phyloP scores from a whole-genome alignment of 176 grass and related monocot genomes.

The Saccharum officinarum region DNA sequence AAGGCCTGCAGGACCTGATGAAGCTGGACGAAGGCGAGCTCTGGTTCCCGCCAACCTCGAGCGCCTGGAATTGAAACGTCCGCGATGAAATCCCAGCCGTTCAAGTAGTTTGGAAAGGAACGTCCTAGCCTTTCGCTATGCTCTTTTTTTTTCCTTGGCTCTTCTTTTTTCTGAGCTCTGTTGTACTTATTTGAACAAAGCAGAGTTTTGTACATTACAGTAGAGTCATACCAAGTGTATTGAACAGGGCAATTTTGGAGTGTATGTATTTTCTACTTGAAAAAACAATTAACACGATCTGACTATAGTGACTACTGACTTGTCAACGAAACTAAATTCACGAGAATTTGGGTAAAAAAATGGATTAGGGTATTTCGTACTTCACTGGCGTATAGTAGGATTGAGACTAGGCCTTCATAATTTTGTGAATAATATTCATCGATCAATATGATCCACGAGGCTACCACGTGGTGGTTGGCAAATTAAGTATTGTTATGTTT shows the following conservation, averaged over 20 bases:
- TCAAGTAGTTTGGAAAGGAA: conserved; percentile 3
- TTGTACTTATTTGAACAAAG: conserved; percentile 42
- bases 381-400: neutral
- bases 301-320: neutral
- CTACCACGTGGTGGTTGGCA: neutral
- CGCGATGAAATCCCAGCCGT: conserved; percentile 32
- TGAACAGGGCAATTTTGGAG: conserved; percentile 17
- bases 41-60: conserved; percentile 33
- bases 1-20: conserved; percentile 73
- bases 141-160: neutral
- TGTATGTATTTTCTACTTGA: conserved; percentile 1
- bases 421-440: neutral
- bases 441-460: neutral
- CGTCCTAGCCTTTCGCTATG: neutral
- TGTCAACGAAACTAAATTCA: neutral
- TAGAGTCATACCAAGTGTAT: conserved; percentile 13
- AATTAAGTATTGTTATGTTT: conserved; percentile 5
- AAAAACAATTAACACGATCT: conserved; percentile 11
- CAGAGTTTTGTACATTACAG: conserved; percentile 54
- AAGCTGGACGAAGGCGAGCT: conserved; percentile 49
- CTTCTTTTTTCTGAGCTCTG: conserved; percentile 4
- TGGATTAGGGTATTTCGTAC: neutral
- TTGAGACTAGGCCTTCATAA: neutral
- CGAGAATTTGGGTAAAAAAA: neutral
- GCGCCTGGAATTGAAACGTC: conserved; percentile 34